A percentile compares a stretch with the other conserved stretches of the same genome.
Evolutionary conservation across 306 rosid genomes (phyloP).

Genomic region (Gillenia trifoliata): DNA sequence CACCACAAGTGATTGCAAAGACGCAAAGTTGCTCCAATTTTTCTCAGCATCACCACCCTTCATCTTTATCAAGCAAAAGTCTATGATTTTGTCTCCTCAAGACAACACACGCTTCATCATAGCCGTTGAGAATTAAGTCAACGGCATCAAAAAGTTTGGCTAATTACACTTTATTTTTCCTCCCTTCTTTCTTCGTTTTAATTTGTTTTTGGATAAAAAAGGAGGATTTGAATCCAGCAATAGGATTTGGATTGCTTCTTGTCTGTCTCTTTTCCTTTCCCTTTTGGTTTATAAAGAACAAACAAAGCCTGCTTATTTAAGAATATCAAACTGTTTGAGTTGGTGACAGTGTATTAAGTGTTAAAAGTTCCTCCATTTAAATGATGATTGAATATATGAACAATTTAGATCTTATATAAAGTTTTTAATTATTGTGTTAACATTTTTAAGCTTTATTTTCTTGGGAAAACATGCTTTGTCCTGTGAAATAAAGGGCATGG

Average conservation of each 20-base stretch:
- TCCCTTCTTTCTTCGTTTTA: background rate
- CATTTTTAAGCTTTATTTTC: slow-evolving; percentile 9
- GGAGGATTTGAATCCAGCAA: slow-evolving; percentile 17
- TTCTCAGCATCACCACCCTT: slow-evolving; percentile 15
- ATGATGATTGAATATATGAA: slow-evolving; percentile 24
- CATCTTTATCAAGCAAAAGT: slow-evolving; percentile 23
- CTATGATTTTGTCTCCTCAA: slow-evolving; percentile 48
- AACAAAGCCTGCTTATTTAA: slow-evolving; percentile 3
- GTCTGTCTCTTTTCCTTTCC: background rate
- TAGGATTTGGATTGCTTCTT: slow-evolving; percentile 24
- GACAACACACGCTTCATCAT: slow-evolving; percentile 59
- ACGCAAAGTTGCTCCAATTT: slow-evolving; percentile 19
- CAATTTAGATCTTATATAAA: slow-evolving; percentile 21
- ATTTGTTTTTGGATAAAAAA: slow-evolving; percentile 3
- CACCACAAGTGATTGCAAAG: slow-evolving; percentile 38
- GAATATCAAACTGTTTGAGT: slow-evolving; percentile 12
- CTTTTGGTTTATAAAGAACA: slow-evolving; percentile 11
- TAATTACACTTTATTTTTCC: background rate
- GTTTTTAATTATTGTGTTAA: slow-evolving; percentile 27
- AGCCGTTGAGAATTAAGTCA: slow-evolving; percentile 48
- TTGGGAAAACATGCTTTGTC: slow-evolving; percentile 34
- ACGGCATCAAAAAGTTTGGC: slow-evolving; percentile 33
- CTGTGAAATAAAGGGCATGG: slow-evolving; percentile 16
- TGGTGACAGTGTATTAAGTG: slow-evolving; percentile 11
- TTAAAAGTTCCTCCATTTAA: slow-evolving; percentile 5